Base-by-base conservation (phyloP, 108 stramenopile species). In the Fistulifera solaris region DNA sequence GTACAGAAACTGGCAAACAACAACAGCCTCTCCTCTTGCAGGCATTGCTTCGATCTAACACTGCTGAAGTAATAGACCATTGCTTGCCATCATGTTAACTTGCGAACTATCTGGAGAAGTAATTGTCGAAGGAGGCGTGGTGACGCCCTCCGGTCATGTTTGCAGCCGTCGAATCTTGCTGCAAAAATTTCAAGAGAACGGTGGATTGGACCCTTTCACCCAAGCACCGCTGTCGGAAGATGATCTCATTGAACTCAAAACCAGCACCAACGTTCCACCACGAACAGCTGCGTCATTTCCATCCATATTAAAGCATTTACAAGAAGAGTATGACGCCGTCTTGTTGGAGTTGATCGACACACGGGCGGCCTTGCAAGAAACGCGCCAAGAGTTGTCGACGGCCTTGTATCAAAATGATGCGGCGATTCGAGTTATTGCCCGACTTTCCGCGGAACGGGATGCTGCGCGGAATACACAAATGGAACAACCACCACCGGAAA, bases 331-430 rank as follows among this genome's bases (percentile, higher is more conserved):
- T 65, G 94, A 95, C 57, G 75, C 82, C 5, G 43, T 94, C 17
- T 67, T 94, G 18, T 60, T 98, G 38, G 97, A 96, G 59, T 59
- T 89, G 27, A 90, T 86, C 62, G 85, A 86, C 43, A 85, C 94
- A 0, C 67, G 83, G 10, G 73, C 80, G 57, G 71, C 82, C 18
- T 59, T 98, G 24, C 85, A 96, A 52, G 81, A 85, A 39, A 94
- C 95, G 7, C 73, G 94, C 22, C 59, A 71, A 10, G 93, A 98
- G 48, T 65, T 98, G 23, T 72, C 78, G 28, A 73, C 83, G 45
- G 92, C 94, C 12, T 65, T 98, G 56, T 98, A 96, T 72, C 94
- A 98, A 71, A 93, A 95, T 61, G 97, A 98, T 72, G 94, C 94
- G 12, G 94, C 94, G 15, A 81, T 94, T 19, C 68, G 94, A 21